Percentiles rank a stretch among this genome's conserved stretches.
Conservation (phyloP, 2,329 filamentous ascomycete species). For the Sclerotinia subarctica region DNA sequence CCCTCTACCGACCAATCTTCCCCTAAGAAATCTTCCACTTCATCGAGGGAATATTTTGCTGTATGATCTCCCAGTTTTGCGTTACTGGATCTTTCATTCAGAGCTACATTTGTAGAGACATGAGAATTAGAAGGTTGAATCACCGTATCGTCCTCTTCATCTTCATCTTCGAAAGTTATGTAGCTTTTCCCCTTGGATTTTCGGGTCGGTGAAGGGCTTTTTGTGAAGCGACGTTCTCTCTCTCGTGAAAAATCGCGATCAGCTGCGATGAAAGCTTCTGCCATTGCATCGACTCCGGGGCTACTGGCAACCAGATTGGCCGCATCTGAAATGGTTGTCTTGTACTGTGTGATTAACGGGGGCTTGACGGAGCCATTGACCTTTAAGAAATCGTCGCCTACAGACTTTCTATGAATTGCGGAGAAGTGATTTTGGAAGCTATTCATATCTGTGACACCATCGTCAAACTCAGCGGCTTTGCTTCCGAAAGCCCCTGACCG, state of each 20-base stretch:
- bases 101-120: constrained; percentile 29
- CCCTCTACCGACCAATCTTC: constrained; percentile 42
- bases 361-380: constrained; percentile 23
- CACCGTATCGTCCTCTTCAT: not conserved
- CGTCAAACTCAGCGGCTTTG: constrained; percentile 26
- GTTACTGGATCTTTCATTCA: constrained; percentile 40
- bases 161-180: constrained; percentile 6
- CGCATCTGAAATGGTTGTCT: constrained; percentile 23
- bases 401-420: not conserved
- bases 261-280: constrained; percentile 48
- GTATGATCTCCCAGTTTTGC: not conserved
- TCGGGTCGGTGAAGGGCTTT: constrained; percentile 32
- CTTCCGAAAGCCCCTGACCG: constrained; percentile 5
- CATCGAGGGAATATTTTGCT: not conserved
- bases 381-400: constrained; percentile 21
- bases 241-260: constrained; percentile 38
- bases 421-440: constrained; percentile 29
- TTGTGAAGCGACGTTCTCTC: constrained; percentile 12
- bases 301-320: constrained; percentile 29
- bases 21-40: constrained; percentile 35
- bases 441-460: constrained; percentile 21
- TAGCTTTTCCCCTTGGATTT: not conserved
- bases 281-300: constrained; percentile 49
- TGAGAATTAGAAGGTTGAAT: not conserved
- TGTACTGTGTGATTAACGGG: constrained; percentile 25